Conservation (phyloP, 192 early-diverging fungal species). For the Phycomyces nitens region DNA sequence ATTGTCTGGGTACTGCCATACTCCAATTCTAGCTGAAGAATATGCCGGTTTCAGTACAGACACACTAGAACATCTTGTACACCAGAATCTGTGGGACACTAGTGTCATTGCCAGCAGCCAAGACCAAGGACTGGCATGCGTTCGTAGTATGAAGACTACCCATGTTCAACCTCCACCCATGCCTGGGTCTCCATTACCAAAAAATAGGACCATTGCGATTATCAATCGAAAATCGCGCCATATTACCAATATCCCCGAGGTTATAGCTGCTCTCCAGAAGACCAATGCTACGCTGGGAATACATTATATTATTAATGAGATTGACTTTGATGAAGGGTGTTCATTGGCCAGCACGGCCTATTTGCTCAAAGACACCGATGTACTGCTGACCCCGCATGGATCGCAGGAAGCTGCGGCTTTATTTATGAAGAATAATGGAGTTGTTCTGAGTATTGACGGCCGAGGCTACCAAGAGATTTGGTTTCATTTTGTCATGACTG, state of each 20-base stretch:
- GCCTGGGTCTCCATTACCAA: not conserved
- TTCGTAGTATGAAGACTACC: not conserved
- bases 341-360: slow-evolving; percentile 18
- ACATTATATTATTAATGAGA: not conserved
- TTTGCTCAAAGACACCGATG: slow-evolving; percentile 20
- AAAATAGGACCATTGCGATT: slow-evolving; percentile 8
- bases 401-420: slow-evolving; percentile 22
- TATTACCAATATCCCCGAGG: slow-evolving; percentile 27
- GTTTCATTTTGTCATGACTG: slow-evolving; percentile 30
- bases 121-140: not conserved
- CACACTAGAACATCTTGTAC: not conserved
- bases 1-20: slow-evolving; percentile 21
- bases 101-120: not conserved
- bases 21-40: slow-evolving; percentile 10
- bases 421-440: slow-evolving; percentile 29
- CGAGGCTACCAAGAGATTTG: slow-evolving; percentile 30
- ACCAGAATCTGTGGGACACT: not conserved
- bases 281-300: not conserved
- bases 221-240: slow-evolving; percentile 22
- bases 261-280: slow-evolving; percentile 1
- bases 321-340: slow-evolving; percentile 27
- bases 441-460: slow-evolving; percentile 20
- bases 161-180: not conserved
- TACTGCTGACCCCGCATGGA: slow-evolving; percentile 25
- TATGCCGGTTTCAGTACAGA: slow-evolving; percentile 16